A percentile compares a stretch with the other conserved stretches of the same genome.
Evolutionary conservation across 257 asterid species (phyloP).

Genomic region (Fraxinus pennsylvanica): DNA sequence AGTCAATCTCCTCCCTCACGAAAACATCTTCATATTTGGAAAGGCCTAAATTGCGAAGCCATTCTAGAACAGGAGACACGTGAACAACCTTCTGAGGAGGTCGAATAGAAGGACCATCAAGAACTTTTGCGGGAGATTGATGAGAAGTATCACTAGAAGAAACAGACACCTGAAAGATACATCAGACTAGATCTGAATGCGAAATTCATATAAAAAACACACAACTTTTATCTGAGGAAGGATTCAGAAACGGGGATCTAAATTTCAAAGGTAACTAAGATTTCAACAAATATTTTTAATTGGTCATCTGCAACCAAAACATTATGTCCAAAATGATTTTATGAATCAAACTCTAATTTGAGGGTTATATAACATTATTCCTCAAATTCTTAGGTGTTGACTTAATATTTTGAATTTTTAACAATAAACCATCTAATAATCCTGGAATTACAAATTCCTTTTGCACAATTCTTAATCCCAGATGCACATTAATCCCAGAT

Average conservation of each 20-base stretch:
- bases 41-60: conserved; percentile 79
- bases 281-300: conserved; percentile 8
- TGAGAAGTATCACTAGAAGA: conserved; percentile 33
- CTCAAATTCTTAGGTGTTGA: background rate
- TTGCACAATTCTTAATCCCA: background rate
- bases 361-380: background rate
- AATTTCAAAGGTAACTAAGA: background rate
- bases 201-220: background rate
- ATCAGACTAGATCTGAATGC: conserved; percentile 15
- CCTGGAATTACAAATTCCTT: background rate
- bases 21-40: conserved; percentile 74
- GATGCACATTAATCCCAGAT: background rate
- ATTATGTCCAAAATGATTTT: background rate
- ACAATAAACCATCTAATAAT: conserved; percentile 9
- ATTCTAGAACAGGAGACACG: conserved; percentile 58
- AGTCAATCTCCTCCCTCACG: conserved; percentile 73
- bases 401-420: conserved; percentile 1
- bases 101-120: conserved; percentile 58
- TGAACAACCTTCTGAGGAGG: conserved; percentile 39
- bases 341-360: background rate
- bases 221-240: background rate
- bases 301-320: background rate
- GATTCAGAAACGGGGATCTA: background rate
- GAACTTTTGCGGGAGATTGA: conserved; percentile 66
- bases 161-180: conserved; percentile 50